phyloP scores from a whole-genome alignment of 176 grass and related monocot species.

The Hsuehochloa calcarea region DNA sequence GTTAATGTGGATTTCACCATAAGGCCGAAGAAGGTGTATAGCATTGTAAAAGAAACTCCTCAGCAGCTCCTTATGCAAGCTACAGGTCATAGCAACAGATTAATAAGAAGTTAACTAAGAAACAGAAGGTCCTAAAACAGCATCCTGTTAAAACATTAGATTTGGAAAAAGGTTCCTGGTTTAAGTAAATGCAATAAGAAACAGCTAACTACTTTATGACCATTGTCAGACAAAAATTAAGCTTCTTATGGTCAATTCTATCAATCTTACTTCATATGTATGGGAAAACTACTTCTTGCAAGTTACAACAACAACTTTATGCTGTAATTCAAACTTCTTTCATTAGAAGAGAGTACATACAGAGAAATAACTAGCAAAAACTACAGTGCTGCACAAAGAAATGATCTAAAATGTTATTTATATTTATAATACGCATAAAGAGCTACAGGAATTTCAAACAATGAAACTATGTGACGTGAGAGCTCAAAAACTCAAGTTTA shows the following conservation, averaged over 20 bases:
- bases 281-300: background rate
- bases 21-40: conserved; percentile 26
- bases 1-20: conserved; percentile 67
- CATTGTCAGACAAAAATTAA: background rate
- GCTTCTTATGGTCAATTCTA: background rate
- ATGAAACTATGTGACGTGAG: background rate
- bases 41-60: conserved; percentile 40
- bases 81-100: conserved; percentile 21
- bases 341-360: background rate
- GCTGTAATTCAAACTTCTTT: background rate
- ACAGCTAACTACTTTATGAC: background rate
- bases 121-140: background rate
- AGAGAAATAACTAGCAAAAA: conserved; percentile 3
- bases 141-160: background rate
- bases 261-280: background rate
- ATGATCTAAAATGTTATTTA: background rate
- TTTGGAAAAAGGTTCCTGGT: background rate
- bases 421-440: background rate
- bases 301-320: background rate
- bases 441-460: background rate
- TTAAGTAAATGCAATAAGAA: background rate
- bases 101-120: conserved; percentile 9
- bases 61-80: conserved; percentile 45
- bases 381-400: background rate
- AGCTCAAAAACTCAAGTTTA: background rate